These are phyloP conservation scores for Suillus alpinus DNA, from an alignment of 768 basidiomycete species.

Conservation along the genomic window DNA sequence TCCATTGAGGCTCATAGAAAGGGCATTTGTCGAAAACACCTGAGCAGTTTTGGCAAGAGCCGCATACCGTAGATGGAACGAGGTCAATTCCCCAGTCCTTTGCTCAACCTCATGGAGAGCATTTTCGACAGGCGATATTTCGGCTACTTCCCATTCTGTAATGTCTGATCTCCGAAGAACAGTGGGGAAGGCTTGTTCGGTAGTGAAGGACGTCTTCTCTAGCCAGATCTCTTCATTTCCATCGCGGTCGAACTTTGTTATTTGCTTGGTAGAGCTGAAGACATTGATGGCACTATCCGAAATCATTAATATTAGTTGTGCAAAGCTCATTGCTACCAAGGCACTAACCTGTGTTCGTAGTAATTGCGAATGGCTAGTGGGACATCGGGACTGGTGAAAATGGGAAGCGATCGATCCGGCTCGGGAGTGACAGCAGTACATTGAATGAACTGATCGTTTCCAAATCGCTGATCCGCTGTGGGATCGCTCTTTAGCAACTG, in stretches of 20 bases:
- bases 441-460: constrained; percentile 83
- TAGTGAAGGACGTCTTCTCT: constrained; percentile 85
- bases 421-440: constrained; percentile 84
- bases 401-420: constrained; percentile 69
- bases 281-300: constrained; percentile 67
- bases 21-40: constrained; percentile 68
- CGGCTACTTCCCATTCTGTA: constrained; percentile 60
- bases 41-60: constrained; percentile 77
- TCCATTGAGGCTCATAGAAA: constrained; percentile 84
- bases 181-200: constrained; percentile 88
- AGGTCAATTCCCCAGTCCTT: constrained; percentile 75
- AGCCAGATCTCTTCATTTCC: constrained; percentile 77
- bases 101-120: constrained; percentile 79
- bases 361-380: constrained; percentile 77
- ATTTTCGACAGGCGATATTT: constrained; percentile 83
- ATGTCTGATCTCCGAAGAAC: constrained; percentile 89
- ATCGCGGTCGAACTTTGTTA: constrained; percentile 61
- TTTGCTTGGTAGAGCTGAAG: constrained; percentile 74
- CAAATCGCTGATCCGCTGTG: constrained; percentile 74
- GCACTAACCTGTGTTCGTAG: constrained; percentile 76
- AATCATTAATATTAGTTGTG: constrained; percentile 1
- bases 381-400: constrained; percentile 86
- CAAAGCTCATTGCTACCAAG: background rate
- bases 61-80: constrained; percentile 67
- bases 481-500: constrained; percentile 79